Conservation (phyloP, 1,139 yeast species). For the Candida neerlandica region DNA sequence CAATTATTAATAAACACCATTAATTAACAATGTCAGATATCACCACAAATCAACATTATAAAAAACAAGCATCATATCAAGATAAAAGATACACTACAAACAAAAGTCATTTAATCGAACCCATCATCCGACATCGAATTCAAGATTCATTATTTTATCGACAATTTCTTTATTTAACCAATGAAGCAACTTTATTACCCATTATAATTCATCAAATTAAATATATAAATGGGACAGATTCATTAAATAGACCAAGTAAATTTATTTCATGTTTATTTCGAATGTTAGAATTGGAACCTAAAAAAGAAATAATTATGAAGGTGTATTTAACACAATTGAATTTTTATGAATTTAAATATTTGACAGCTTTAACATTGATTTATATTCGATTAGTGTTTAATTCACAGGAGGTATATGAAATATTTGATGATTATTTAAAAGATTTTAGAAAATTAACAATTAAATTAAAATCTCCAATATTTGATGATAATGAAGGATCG, state of each 20-base stretch:
- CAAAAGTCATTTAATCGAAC: conserved; percentile 61
- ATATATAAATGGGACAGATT: conserved; percentile 52
- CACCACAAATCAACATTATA: conserved; percentile 7
- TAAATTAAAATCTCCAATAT: conserved; percentile 28
- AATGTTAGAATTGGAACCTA: conserved; percentile 64
- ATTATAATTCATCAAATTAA: conserved; percentile 39
- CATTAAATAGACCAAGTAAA: conserved; percentile 55
- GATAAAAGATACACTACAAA: conserved; percentile 38
- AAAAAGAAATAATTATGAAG: conserved; percentile 52
- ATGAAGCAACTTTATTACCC: conserved; percentile 51
- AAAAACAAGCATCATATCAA: conserved; percentile 24
- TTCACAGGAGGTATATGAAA: conserved; percentile 46
- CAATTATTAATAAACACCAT: no score
- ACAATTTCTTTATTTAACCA: conserved; percentile 59
- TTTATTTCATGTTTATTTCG: conserved; percentile 68
- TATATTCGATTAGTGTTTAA: conserved; percentile 56
- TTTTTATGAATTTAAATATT: conserved; percentile 60
- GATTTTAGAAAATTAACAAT: conserved; percentile 57
- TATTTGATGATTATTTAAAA: conserved; percentile 52
- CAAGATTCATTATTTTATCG: conserved; percentile 72
- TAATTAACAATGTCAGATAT: conserved; percentile 8
- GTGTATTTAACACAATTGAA: conserved; percentile 51
- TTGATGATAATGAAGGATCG: conserved; percentile 26
- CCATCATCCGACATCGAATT: conserved; percentile 68
- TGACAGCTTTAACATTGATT: conserved; percentile 61